Evolutionary conservation across 352 stramenopile species (phyloP), one percentile per base, ranked within the genome.

Genomic region (Paralagenidium karlingii): DNA sequence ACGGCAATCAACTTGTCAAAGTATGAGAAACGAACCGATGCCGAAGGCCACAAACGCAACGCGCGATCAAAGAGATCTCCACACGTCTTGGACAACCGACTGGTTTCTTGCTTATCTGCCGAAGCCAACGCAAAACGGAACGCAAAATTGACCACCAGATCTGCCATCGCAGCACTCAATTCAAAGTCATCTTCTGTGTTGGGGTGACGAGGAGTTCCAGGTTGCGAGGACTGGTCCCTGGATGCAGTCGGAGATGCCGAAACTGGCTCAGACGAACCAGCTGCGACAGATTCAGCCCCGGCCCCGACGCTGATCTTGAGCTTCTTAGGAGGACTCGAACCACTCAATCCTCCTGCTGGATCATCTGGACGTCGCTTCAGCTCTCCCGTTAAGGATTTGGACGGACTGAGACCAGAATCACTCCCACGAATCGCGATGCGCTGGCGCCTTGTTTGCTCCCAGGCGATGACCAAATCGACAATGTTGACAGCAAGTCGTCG

Each of bases 401-500:
- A 8, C 15, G 19, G 36, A 36, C 19, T 36, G 7, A 22, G 7
- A 22, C 30, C 3, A 8, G 30, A 3, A 36, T 36, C 22, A 16
- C 16, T 22, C 7, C 22, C 16, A 22, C 7, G 19, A 7, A 51
- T 44, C 7, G 51, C 39, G 8, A 93, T 34, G 12, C 80, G 66
- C 32, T 86, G 69, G 48, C 83, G 73, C 9, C 82, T 67, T 20
- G 80, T 88, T 41, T 86, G 67, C 44, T 97, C 78, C 96, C 96
- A 99, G 18, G 81, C 70, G 43, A 99, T 82, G 15, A 99, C 80
- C 18, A 99, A 57, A 52, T 98, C 93, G 5, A 97, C 86, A 38
- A 99, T 80, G 34, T 86, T 85, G 0, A 99, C 74, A 6, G 88
- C 79, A 26, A 99, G 71, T 18, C 83, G 58, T 15, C 85, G 73